Conservation (phyloP, 169 alveolate genomes). For the Neospora caninum region DNA sequence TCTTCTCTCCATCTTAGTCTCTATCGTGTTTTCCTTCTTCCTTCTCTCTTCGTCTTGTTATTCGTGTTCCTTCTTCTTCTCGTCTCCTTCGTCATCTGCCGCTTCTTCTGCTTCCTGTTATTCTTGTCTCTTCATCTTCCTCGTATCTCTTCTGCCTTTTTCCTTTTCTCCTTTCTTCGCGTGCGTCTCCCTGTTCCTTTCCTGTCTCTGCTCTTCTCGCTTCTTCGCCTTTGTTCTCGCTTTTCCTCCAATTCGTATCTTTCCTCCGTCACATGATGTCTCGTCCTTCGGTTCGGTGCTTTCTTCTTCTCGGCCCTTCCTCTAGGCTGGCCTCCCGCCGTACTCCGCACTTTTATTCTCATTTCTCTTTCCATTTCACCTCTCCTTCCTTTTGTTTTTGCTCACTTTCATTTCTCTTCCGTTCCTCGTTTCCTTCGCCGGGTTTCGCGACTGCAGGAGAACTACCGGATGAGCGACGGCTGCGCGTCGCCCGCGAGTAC, state of each 20-base stretch:
- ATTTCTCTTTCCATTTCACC: not conserved
- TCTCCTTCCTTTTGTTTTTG: too few relatives aligned
- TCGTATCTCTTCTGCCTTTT: not conserved
- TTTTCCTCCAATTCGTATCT: too few relatives aligned
- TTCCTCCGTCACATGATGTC: too few relatives aligned
- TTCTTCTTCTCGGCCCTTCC: not conserved
- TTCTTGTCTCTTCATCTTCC: not conserved
- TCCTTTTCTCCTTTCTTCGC: not conserved
- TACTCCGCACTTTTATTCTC: not conserved
- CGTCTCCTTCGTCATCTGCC: not conserved
- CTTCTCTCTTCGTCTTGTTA: too few relatives aligned
- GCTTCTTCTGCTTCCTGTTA: not conserved
- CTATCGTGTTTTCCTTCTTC: too few relatives aligned
- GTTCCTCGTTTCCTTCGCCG: not conserved
- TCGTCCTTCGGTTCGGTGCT: too few relatives aligned
- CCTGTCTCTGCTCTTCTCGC: too few relatives aligned
- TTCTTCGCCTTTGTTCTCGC: too few relatives aligned
- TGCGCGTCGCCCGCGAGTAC: slow-evolving; percentile 47
- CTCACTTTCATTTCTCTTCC: not conserved
- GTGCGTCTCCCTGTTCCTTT: too few relatives aligned
- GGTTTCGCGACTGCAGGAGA: not conserved
- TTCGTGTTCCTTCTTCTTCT: not conserved
- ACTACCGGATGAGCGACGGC: slow-evolving; percentile 46
- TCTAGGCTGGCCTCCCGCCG: not conserved
- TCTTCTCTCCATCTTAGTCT: too few relatives aligned